Percentiles rank a stretch among this genome's conserved stretches.
Conservation (phyloP, 345 rosid genomes). For the Syzygium aqueum region DNA sequence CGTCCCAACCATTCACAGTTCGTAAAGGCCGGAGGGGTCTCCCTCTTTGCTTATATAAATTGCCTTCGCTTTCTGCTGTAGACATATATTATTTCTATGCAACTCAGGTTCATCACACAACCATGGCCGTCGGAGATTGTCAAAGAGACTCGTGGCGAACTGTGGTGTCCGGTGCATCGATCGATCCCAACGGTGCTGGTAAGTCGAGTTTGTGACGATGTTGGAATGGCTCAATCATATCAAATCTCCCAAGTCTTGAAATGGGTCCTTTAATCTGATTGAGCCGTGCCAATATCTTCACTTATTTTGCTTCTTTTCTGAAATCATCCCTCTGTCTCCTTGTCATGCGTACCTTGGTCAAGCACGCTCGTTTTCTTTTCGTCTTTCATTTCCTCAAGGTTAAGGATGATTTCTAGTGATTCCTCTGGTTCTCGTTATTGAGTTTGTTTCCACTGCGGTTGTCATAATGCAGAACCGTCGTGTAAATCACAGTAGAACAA, state of each 20-base stretch:
- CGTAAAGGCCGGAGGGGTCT: not conserved
- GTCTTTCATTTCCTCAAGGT: not conserved
- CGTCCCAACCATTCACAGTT: conserved; percentile 37
- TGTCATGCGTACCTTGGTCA: not conserved
- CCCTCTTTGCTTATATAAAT: not conserved
- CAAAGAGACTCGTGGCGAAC: not conserved
- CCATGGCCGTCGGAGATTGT: not conserved
- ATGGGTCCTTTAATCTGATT: conserved; percentile 61
- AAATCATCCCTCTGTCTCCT: not conserved
- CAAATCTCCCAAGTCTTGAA: conserved; percentile 21
- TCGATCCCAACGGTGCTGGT: not conserved
- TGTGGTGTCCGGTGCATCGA: not conserved
- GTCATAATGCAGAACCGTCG: not conserved
- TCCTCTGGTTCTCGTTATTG: not conserved
- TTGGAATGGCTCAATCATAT: conserved; percentile 66
- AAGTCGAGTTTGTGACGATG: conserved; percentile 17
- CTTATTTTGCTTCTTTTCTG: not conserved
- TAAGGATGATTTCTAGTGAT: not conserved
- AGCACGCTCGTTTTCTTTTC: not conserved
- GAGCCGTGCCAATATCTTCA: conserved; percentile 75
- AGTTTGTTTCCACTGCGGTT: not conserved
- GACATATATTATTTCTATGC: not conserved
- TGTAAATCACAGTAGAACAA: not conserved
- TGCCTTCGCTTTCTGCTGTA: not conserved
- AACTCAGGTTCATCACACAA: not conserved